Conservation (phyloP, 768 basidiomycete species). For the Collybia nuda region DNA sequence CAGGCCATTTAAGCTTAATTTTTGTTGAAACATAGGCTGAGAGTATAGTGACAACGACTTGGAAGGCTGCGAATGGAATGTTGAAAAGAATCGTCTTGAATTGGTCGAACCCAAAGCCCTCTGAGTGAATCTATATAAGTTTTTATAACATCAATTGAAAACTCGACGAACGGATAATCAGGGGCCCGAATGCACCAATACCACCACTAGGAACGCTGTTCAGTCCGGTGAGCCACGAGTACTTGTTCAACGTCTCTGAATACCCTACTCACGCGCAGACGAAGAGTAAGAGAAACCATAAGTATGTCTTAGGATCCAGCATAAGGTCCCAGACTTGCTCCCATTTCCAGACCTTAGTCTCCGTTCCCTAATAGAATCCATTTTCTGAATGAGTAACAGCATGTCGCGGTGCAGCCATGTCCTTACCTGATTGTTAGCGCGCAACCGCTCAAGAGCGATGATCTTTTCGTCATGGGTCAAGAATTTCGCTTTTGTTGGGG, state of each 20-base stretch:
- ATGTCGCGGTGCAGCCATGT: background rate
- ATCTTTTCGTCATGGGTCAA: conserved; percentile 39
- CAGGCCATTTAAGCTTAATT: conserved; percentile 39
- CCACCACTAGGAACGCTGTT: conserved; percentile 36
- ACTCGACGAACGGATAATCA: conserved; percentile 33
- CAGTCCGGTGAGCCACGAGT: conserved; percentile 4
- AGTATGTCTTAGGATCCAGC: conserved; percentile 40
- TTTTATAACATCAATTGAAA: background rate
- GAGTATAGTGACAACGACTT: conserved; percentile 35
- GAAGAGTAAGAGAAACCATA: conserved; percentile 41
- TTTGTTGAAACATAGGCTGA: conserved; percentile 34
- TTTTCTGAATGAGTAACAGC: conserved; percentile 5
- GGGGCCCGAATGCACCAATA: conserved; percentile 41
- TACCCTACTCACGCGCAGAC: conserved; percentile 32
- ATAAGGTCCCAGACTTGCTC: conserved; percentile 37
- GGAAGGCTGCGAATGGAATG: conserved; percentile 43
- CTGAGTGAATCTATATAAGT: conserved; percentile 8
- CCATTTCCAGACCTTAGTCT: conserved; percentile 47
- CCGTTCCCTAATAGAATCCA: conserved; percentile 27
- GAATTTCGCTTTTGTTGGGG: conserved; percentile 40
- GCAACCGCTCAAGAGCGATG: conserved; percentile 38
- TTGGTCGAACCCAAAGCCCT: conserved; percentile 41
- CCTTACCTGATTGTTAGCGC: conserved; percentile 38
- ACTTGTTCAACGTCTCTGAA: background rate
- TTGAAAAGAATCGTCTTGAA: conserved; percentile 47